phyloP scores from a whole-genome alignment of 2,329 filamentous ascomycete species.

The Epichloe scottii region DNA sequence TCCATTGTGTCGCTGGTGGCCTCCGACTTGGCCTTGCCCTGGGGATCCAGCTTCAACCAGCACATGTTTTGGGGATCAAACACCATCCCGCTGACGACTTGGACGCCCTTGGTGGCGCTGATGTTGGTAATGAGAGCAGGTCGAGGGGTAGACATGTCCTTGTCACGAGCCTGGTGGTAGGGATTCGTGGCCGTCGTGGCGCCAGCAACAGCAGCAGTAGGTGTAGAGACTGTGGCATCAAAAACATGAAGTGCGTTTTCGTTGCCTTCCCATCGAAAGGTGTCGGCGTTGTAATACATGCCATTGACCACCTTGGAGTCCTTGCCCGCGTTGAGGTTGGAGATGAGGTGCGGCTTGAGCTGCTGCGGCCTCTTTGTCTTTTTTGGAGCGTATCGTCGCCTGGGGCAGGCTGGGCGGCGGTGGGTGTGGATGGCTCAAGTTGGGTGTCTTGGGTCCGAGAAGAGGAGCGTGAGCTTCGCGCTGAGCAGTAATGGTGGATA shows the following conservation, averaged over 20 bases:
- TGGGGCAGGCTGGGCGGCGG: constrained; percentile 28
- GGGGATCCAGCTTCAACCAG: constrained; percentile 69
- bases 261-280: constrained; percentile 91
- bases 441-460: constrained; percentile 34
- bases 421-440: constrained; percentile 21
- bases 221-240: constrained; percentile 48
- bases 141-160: constrained; percentile 46
- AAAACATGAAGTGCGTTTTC: constrained; percentile 75
- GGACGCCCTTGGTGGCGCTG: constrained; percentile 69
- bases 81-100: constrained; percentile 95
- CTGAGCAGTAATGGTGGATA: constrained; percentile 43
- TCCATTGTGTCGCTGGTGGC: constrained; percentile 44
- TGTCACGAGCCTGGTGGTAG: constrained; percentile 36
- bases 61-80: constrained; percentile 97
- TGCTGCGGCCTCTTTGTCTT: constrained; percentile 47
- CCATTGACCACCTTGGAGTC: constrained; percentile 72
- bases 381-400: constrained; percentile 37
- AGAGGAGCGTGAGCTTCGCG: constrained; percentile 40
- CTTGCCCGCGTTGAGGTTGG: constrained; percentile 62
- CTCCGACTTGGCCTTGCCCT: constrained; percentile 34
- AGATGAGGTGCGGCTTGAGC: constrained; percentile 75
- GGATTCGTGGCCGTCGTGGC: constrained; percentile 9
- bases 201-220: constrained; percentile 27
- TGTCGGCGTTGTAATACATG: constrained; percentile 87
- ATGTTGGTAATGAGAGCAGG: constrained; percentile 87